Evolutionary conservation across 805 yeast genomes (phyloP).

Genomic region (Lipomyces orientalis): DNA sequence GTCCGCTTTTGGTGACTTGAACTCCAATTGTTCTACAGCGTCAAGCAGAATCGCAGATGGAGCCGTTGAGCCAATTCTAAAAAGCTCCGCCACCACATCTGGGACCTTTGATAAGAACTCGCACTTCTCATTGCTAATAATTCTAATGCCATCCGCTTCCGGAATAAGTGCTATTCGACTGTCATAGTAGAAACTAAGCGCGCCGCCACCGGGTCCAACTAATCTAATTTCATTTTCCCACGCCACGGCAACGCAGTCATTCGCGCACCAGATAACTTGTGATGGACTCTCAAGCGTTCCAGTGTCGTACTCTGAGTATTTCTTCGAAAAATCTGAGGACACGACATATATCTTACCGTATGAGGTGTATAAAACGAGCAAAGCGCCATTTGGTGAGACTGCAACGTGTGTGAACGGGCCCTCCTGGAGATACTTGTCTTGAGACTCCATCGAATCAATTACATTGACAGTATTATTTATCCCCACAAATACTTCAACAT

Average conservation of each 20-base stretch:
- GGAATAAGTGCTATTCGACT: conserved; percentile 51
- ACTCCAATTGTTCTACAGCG: conserved; percentile 68
- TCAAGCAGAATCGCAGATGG: conserved; percentile 84
- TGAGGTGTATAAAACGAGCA: conserved; percentile 58
- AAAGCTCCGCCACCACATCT: conserved; percentile 61
- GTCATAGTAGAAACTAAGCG: conserved; percentile 46
- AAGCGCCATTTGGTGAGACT: conserved; percentile 61
- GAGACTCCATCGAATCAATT: conserved; percentile 43
- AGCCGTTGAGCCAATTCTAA: conserved; percentile 81
- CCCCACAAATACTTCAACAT: conserved; percentile 43
- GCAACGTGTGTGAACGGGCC: conserved; percentile 56
- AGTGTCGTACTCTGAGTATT: conserved; percentile 54
- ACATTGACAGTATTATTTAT: conserved; percentile 37
- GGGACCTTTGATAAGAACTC: conserved; percentile 71
- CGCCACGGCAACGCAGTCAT: conserved; percentile 73
- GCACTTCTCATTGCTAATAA: conserved; percentile 62
- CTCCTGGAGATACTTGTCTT: conserved; percentile 52
- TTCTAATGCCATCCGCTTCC: conserved; percentile 75
- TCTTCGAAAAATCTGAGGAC: conserved; percentile 54
- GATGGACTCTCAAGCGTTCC: conserved; percentile 49
- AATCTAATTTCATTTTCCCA: conserved; percentile 66
- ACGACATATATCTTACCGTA: conserved; percentile 56
- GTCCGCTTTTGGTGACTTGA: conserved; percentile 79
- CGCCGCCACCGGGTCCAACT: conserved; percentile 67
- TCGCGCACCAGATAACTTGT: conserved; percentile 79